Evolutionary conservation across 2,329 filamentous ascomycete species (phyloP).

Genomic region (Aspergillus sp.): DNA sequence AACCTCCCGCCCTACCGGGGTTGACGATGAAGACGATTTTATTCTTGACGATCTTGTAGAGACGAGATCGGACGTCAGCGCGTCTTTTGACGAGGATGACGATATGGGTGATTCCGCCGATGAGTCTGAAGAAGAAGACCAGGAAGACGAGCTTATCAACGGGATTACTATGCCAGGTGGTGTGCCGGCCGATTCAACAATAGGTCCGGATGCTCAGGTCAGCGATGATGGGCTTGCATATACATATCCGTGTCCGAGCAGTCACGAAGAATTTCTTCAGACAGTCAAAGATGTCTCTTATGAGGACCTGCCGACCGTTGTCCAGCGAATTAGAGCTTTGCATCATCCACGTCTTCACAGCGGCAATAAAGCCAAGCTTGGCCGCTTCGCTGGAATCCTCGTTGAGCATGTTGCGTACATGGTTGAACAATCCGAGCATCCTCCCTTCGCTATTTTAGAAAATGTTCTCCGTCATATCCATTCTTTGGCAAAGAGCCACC

Average conservation of each 20-base stretch:
- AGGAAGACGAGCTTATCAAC: constrained; percentile 71
- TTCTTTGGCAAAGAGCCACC: constrained; percentile 83
- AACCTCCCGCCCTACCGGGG: constrained; percentile 54
- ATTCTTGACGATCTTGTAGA: constrained; percentile 83
- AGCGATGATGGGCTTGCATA: constrained; percentile 64
- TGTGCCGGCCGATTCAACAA: constrained; percentile 19
- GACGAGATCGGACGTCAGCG: constrained; percentile 63
- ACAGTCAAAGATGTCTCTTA: constrained; percentile 62
- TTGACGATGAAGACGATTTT: constrained; percentile 95
- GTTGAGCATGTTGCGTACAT: constrained; percentile 60
- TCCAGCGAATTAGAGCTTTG: constrained; percentile 88
- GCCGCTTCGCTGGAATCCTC: constrained; percentile 51
- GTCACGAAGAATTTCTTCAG: constrained; percentile 69
- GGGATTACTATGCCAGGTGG: constrained; percentile 54
- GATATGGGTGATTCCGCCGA: constrained; percentile 60
- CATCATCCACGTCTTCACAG: constrained; percentile 84
- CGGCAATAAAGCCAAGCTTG: constrained; percentile 81
- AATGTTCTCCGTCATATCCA: constrained; percentile 85
- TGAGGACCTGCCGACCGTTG: constrained; percentile 69
- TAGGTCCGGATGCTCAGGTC: constrained; percentile 42
- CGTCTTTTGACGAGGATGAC: constrained; percentile 42
- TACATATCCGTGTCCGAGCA: constrained; percentile 81
- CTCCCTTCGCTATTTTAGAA: constrained; percentile 70
- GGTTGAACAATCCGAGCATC: constrained; percentile 48
- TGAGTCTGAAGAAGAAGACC: constrained; percentile 54